Percentiles rank a stretch among this genome's conserved stretches.
Evolutionary conservation across 345 rosid genomes (phyloP).

Genomic region (Diplotaxis tenuifolia): DNA sequence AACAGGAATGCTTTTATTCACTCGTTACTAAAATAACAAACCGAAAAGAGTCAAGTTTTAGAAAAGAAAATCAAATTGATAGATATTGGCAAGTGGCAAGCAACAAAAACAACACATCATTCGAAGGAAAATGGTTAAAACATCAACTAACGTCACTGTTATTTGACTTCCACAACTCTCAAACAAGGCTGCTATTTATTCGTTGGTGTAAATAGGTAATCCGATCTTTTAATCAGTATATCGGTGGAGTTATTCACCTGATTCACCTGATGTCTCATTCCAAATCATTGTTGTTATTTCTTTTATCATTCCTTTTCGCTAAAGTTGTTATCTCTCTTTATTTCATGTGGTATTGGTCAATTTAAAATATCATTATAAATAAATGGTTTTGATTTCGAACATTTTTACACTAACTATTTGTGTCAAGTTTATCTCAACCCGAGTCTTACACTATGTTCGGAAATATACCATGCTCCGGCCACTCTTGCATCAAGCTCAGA

Average conservation of each 20-base stretch:
- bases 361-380: not conserved
- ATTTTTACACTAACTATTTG: not conserved
- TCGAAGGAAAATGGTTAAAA: constrained; percentile 4
- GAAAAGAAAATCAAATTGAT: not conserved
- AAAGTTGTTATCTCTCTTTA: not conserved
- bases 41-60: not conserved
- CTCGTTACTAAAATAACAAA: not conserved
- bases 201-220: not conserved
- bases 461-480: no score
- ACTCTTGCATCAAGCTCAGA: no score
- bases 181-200: constrained; percentile 29
- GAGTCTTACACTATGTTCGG: not conserved
- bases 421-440: not conserved
- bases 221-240: not conserved
- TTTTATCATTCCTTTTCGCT: not conserved
- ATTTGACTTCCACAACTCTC: constrained; percentile 27
- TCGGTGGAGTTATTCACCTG: constrained; percentile 19
- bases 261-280: constrained; percentile 17
- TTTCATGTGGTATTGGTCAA: not conserved
- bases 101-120: not conserved
- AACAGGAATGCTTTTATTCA: not conserved
- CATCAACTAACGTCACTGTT: constrained; percentile 26
- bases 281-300: not conserved
- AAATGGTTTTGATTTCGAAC: not conserved
- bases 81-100: not conserved